Conservation (phyloP, 129 eudicot genomes). For the Artemisia argyi region DNA sequence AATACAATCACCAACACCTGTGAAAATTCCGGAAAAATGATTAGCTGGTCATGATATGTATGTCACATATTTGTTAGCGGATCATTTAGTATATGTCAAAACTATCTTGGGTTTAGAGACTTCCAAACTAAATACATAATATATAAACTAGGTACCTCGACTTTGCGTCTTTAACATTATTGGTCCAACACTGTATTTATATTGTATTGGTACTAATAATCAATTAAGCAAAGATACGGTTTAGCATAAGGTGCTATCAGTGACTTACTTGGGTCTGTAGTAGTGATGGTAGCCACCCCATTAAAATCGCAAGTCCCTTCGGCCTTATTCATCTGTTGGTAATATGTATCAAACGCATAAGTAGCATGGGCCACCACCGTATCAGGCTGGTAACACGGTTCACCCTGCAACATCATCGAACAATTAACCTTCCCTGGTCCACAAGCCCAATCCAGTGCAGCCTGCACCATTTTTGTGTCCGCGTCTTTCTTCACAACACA, state of each 20-base stretch:
- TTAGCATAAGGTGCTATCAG: not conserved
- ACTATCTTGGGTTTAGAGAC: no score
- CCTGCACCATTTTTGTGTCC: conserved; percentile 79
- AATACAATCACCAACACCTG: conserved; percentile 31
- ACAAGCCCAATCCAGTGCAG: conserved; percentile 91
- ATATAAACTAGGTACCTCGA: no score
- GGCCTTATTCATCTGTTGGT: conserved; percentile 66
- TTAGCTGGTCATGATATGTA: not conserved
- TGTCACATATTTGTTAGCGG: no score
- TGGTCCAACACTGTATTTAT: no score
- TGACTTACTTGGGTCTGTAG: conserved; percentile 72
- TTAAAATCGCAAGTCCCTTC: conserved; percentile 76
- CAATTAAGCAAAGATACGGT: no score
- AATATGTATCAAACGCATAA: conserved; percentile 78
- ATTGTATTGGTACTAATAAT: no score
- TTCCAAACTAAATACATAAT: no score
- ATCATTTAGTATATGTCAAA: no score
- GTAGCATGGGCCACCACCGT: conserved; percentile 71
- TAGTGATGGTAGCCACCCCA: conserved; percentile 76
- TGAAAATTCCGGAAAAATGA: conserved; percentile 1
- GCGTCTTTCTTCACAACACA: conserved; percentile 71
- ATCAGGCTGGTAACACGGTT: conserved; percentile 74
- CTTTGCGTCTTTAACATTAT: no score
- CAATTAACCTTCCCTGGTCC: conserved; percentile 92
- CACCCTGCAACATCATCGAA: conserved; percentile 66